A percentile compares a stretch with the other conserved stretches of the same genome.
phyloP scores from a whole-genome alignment of 176 grass and related monocot genomes.

The Hyparrhenia diplandra region DNA sequence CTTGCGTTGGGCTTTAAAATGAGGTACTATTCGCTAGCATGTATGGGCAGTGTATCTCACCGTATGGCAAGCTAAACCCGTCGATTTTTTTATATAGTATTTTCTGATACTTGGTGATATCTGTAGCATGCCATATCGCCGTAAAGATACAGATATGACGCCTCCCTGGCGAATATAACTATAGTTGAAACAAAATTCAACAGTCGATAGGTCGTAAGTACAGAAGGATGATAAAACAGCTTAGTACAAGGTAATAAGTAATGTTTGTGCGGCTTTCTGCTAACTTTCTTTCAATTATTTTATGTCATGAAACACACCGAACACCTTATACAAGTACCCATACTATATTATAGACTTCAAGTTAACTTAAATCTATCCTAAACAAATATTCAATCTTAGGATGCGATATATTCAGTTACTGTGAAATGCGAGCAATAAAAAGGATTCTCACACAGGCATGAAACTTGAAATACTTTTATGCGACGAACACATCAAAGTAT shows the following conservation, averaged over 20 bases:
- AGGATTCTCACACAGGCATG: not conserved
- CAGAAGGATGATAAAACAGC: not conserved
- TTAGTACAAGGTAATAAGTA: not conserved
- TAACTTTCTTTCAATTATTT: not conserved
- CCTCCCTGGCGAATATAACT: not conserved
- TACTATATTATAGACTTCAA: not conserved
- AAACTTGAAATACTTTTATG: not conserved
- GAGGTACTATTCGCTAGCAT: not conserved
- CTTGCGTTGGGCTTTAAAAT: not conserved
- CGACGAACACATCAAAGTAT: not conserved
- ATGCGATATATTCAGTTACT: not conserved
- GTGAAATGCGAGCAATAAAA: not conserved
- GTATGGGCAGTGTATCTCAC: not conserved
- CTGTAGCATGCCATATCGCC: too few species aligned
- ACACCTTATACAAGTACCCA: not conserved
- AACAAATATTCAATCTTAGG: constrained; percentile 1
- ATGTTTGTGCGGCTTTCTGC: not conserved
- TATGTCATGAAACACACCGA: not conserved
- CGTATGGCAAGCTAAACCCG: not conserved
- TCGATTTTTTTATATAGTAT: not conserved
- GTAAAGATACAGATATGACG: not conserved
- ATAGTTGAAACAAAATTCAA: not conserved
- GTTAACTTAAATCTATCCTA: not conserved
- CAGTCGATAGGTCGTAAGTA: not conserved
- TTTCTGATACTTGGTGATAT: not conserved